phyloP scores from a whole-genome alignment of 208 protist genomes.

The Hexamita inflata region DNA sequence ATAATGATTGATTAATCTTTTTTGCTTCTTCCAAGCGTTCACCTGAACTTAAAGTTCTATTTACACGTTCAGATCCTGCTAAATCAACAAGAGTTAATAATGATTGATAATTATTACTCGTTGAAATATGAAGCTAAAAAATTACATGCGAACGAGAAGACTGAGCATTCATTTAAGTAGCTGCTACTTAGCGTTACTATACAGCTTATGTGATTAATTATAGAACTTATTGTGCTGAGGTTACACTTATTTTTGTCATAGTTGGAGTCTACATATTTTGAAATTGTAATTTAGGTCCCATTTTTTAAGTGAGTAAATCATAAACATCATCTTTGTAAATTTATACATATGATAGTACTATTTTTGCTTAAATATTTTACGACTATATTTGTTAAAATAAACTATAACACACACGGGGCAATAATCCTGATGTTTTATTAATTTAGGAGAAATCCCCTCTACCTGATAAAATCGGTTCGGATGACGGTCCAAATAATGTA shows the following conservation, averaged over 20 bases:
- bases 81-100: constrained; percentile 36
- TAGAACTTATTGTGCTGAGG: not conserved
- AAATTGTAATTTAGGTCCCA: not conserved
- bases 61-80: constrained; percentile 33
- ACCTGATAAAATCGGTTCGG: too few species aligned
- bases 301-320: constrained; percentile 16
- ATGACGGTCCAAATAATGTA: too few species aligned
- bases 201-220: not conserved
- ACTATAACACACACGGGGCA: too few species aligned
- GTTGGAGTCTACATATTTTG: not conserved
- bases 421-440: too few species aligned
- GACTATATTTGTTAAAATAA: too few species aligned
- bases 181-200: not conserved
- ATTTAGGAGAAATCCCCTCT: too few species aligned
- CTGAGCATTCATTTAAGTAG: constrained; percentile 25
- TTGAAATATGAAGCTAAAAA: not conserved
- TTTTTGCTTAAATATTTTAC: too few species aligned
- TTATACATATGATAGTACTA: constrained; percentile 33
- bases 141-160: constrained; percentile 29
- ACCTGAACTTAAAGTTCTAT: constrained; percentile 22
- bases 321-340: constrained; percentile 34
- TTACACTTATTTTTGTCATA: not conserved
- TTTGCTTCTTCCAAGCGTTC: constrained; percentile 23
- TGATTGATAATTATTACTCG: not conserved
- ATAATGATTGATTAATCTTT: constrained; percentile 27